These are phyloP conservation scores for Paulownia fortunei DNA, from an alignment of 257 asterid species.

Conservation along the genomic window DNA sequence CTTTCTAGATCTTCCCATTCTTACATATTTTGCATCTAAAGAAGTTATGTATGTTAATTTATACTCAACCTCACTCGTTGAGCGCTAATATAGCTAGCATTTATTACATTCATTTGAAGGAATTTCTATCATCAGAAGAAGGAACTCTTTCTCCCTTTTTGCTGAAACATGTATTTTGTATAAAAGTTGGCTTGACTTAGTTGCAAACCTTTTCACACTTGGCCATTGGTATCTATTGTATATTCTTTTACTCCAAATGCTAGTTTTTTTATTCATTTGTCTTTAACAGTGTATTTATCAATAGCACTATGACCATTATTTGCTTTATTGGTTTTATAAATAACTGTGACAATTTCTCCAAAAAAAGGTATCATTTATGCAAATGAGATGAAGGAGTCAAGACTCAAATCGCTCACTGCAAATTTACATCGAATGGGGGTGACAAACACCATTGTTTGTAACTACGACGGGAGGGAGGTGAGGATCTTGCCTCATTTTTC, in stretches of 20 bases:
- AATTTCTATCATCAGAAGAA: not conserved
- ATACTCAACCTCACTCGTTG: not conserved
- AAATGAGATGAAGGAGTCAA: slow-evolving; percentile 89
- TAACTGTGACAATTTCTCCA: slow-evolving; percentile 28
- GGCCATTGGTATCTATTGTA: not conserved
- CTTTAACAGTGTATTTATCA: not conserved
- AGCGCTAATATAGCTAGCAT: not conserved
- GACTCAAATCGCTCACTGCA: slow-evolving; percentile 90
- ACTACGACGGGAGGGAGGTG: slow-evolving; percentile 96
- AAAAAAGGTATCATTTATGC: slow-evolving; percentile 84
- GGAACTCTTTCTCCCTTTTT: not conserved
- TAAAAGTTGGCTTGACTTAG: not conserved
- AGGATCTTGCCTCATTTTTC: slow-evolving; percentile 30
- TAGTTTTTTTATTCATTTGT: not conserved
- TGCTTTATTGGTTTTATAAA: slow-evolving; percentile 3
- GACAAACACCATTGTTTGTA: slow-evolving; percentile 85
- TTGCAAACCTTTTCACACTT: not conserved
- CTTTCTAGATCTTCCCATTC: not conserved
- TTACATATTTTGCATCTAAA: not conserved
- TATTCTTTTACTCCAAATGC: not conserved
- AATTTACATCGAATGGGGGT: slow-evolving; percentile 95
- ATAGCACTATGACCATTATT: not conserved
- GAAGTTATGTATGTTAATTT: not conserved
- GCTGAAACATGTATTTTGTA: not conserved
- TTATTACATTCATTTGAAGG: not conserved